Conservation (phyloP, 495 filamentous ascomycete genomes). For the Lasiosphaeria miniovina region DNA sequence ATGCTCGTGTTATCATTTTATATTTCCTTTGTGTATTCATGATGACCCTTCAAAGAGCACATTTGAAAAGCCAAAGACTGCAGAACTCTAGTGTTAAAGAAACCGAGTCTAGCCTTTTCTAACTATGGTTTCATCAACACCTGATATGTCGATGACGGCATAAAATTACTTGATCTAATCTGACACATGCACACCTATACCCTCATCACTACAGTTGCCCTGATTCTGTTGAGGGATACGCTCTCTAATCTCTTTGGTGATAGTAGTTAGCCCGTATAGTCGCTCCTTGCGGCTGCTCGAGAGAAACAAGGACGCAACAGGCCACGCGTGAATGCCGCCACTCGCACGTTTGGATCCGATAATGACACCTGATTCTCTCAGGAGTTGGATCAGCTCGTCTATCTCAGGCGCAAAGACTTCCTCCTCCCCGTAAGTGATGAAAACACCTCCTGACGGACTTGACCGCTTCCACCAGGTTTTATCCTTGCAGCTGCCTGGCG, state of each 20-base stretch:
- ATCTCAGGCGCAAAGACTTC: slow-evolving; percentile 70
- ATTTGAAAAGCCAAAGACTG: slow-evolving; percentile 37
- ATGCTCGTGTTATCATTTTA: neutral
- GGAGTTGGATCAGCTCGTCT: slow-evolving; percentile 44
- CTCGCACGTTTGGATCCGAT: slow-evolving; percentile 51
- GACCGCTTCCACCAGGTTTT: slow-evolving; percentile 59
- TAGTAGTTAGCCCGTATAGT: slow-evolving; percentile 52
- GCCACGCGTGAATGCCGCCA: slow-evolving; percentile 75
- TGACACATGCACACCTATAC: slow-evolving; percentile 27
- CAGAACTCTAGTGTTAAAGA: slow-evolving; percentile 35
- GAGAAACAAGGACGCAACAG: slow-evolving; percentile 67
- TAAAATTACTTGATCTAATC: slow-evolving; percentile 56
- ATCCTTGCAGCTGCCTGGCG: slow-evolving; percentile 66
- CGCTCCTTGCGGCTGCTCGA: slow-evolving; percentile 53
- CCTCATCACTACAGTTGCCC: neutral
- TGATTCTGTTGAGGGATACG: slow-evolving; percentile 24
- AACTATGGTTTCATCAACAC: slow-evolving; percentile 49
- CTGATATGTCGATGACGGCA: slow-evolving; percentile 45
- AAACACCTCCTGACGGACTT: slow-evolving; percentile 55
- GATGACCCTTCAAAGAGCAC: slow-evolving; percentile 44
- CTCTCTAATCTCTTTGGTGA: slow-evolving; percentile 51
- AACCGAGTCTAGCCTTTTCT: slow-evolving; percentile 34
- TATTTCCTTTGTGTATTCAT: slow-evolving; percentile 10
- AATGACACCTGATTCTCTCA: slow-evolving; percentile 45
- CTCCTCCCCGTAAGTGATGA: slow-evolving; percentile 64